Conservation (phyloP, 202 grass and related monocot species). For the Brachypodium distachyon region DNA sequence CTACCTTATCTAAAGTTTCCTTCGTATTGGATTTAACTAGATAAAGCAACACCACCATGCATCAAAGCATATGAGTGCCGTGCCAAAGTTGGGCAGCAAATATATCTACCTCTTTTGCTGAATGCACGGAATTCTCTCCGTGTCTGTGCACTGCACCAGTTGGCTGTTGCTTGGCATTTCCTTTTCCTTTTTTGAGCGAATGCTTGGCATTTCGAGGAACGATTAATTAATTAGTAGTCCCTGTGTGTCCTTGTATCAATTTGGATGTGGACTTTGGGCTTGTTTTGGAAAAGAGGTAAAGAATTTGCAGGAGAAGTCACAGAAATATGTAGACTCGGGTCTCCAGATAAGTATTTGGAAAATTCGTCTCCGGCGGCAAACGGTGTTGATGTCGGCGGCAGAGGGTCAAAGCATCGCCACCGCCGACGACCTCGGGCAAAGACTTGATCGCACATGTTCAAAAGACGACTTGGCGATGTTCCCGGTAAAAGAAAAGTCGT, state of each 20-base stretch:
- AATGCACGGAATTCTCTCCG: neutral
- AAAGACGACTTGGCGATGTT: too few species aligned
- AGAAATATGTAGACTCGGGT: too few species aligned
- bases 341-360: too few species aligned
- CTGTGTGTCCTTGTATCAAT: too few species aligned
- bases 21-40: constrained; percentile 2
- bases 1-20: neutral
- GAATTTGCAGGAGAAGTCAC: too few species aligned
- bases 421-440: neutral
- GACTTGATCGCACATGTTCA: neutral
- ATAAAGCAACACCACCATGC: neutral
- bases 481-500: too few species aligned
- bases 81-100: neutral
- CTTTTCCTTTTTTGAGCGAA: too few species aligned
- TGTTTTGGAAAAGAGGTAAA: neutral
- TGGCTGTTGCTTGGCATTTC: neutral
- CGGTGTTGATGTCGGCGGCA: neutral
- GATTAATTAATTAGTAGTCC: too few species aligned
- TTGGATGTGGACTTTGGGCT: neutral
- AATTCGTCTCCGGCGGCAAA: too few species aligned
- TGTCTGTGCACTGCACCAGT: neutral
- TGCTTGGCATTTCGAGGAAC: too few species aligned
- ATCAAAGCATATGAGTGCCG: neutral
- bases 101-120: neutral
- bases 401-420: neutral